Evolutionary conservation across 2,329 filamentous ascomycete species (phyloP), one percentile per base, ranked within the genome.

Genomic region (Fusarium tjaetaba): DNA sequence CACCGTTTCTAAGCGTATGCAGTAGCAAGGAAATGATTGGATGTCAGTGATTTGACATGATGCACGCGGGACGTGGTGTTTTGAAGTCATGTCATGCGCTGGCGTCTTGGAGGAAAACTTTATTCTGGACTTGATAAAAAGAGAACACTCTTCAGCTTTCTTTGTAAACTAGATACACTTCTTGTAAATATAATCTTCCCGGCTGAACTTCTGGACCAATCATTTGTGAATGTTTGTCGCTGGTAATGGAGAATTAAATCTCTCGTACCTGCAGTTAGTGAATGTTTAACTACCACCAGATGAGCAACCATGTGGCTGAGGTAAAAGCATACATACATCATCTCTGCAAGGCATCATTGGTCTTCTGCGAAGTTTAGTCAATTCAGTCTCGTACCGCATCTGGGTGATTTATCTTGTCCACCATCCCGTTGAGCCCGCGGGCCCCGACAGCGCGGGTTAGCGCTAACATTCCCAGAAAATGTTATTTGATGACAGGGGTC

Each of bases 51-150:
- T 36, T 51, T 56, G 61, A 18, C 52, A 46, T 67, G 52, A 32
- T 67, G 46, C 64, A 67, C 64, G 64, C 64, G 24, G 64, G 64
- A 45, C 64, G 61, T 67, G 64, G 36, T 60, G 62, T 51, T 60
- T 59, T 26, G 28, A 46, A 52, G 51, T 57, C 64, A 58, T 67
- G 26, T 60, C 39, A 51, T 51, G 26, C 22, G 36, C 34, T 65
- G 51, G 28, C 5, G 18, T 41, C 15, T 30, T 15, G 13, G 20
- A 60, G 24, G 39, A 43, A 30, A 11, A 39, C 11, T 6, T 3
- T 15, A 45, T 30, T 51, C 45, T 55, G 48, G 38, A 43, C 30
- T 57, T 57, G 59, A 56, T 38, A 38, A 36, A 30, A 28, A 43
- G 36, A 24, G 36, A 30, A 26, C 5, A 4, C 20, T 43, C 22